Conservation (phyloP, 768 basidiomycete genomes). For the Cystobasidium ongulense region DNA sequence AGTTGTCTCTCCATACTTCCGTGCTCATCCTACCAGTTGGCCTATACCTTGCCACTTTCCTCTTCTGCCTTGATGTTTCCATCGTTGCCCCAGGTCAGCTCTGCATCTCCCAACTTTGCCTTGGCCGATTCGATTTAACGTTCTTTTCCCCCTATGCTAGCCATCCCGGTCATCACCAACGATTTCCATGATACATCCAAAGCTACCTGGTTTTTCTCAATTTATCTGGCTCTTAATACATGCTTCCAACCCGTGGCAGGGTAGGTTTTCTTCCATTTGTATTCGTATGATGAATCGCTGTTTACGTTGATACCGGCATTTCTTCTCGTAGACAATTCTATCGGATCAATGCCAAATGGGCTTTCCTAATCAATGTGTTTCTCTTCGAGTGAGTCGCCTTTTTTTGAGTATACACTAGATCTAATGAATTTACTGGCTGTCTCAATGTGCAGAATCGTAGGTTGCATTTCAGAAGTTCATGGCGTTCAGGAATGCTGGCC, state of each 20-base stretch:
- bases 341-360: conserved; percentile 2
- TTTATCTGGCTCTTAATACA: conserved; percentile 24
- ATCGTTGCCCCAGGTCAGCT: background rate
- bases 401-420: too few relatives aligned
- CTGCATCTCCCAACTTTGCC: background rate
- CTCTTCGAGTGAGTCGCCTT: background rate
- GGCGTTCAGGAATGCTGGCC: background rate
- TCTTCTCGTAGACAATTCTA: background rate
- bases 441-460: background rate
- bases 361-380: conserved; percentile 5
- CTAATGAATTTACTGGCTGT: too few relatives aligned
- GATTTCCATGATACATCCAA: conserved; percentile 20
- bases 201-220: conserved; percentile 23
- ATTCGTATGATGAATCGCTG: too few relatives aligned
- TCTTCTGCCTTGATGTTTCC: conserved; percentile 22
- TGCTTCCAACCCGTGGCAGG: conserved; percentile 6
- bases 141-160: background rate
- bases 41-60: conserved; percentile 1
- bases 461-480: background rate
- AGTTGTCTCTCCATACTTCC: too few relatives aligned
- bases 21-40: background rate
- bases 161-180: conserved; percentile 12
- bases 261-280: background rate
- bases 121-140: background rate
- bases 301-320: too few relatives aligned